Conservation (phyloP, 2,329 filamentous ascomycete species). For the Alternaria sp. region DNA sequence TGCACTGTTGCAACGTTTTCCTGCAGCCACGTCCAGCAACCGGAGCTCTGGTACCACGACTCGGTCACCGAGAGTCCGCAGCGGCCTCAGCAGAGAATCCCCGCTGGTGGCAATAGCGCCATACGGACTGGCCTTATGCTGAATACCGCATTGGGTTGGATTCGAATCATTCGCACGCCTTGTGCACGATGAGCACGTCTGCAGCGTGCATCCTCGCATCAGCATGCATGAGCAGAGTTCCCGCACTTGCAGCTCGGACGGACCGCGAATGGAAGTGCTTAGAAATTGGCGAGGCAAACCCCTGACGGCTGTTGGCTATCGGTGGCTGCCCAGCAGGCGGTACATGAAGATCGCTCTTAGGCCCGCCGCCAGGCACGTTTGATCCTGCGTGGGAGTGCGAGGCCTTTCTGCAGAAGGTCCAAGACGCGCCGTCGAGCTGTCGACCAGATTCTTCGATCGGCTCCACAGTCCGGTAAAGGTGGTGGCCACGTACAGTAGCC, state of each 20-base stretch:
- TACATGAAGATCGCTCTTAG: conserved; percentile 17
- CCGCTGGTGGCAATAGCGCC: conserved; percentile 34
- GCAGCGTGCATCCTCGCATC: conserved; percentile 36
- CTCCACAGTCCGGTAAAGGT: conserved; percentile 14
- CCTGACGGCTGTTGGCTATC: conserved; percentile 20
- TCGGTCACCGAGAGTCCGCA: conserved; percentile 25
- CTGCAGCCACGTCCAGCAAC: conserved; percentile 1
- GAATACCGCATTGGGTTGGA: conserved; percentile 26
- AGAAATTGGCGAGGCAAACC: conserved; percentile 13
- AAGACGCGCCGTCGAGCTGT: not conserved
- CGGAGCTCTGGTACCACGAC: conserved; percentile 31
- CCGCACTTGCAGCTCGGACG: conserved; percentile 26
- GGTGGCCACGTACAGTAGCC: conserved; percentile 3
- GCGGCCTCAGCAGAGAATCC: conserved; percentile 15
- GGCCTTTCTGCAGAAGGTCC: not conserved
- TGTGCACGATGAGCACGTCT: conserved; percentile 36
- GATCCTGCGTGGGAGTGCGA: conserved; percentile 2
- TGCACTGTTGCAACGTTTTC: conserved; percentile 6
- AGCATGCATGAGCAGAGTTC: conserved; percentile 36
- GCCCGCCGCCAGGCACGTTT: conserved; percentile 15
- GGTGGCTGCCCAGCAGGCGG: conserved; percentile 11
- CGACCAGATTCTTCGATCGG: conserved; percentile 6
- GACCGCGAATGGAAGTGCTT: conserved; percentile 30
- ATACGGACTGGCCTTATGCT: conserved; percentile 24
- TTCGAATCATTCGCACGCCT: conserved; percentile 34